Evolutionary conservation across 108 stramenopile genomes (phyloP).

Genomic region (Mediolabrus comicus): DNA sequence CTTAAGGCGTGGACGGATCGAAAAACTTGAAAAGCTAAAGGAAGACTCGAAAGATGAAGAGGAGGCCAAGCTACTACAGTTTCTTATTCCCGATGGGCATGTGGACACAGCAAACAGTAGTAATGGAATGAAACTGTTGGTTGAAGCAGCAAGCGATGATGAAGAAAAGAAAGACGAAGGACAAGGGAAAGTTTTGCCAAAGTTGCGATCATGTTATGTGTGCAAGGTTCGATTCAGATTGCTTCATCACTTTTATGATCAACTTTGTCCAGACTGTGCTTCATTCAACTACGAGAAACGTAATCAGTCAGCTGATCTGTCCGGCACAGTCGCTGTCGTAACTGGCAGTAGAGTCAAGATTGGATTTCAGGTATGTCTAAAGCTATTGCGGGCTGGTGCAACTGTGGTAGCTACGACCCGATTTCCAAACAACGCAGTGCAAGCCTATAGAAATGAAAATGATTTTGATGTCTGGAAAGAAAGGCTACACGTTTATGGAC

Average conservation of each 20-base stretch:
- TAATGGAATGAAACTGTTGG: conserved; percentile 15
- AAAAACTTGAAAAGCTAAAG: conserved; percentile 56
- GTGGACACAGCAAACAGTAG: conserved; percentile 41
- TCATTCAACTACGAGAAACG: conserved; percentile 81
- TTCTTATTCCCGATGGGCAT: conserved; percentile 80
- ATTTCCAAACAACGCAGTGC: conserved; percentile 82
- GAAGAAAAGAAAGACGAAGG: conserved; percentile 4
- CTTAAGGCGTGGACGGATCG: conserved; percentile 69
- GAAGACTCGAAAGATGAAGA: conserved; percentile 69
- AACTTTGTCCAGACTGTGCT: conserved; percentile 86
- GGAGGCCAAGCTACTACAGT: conserved; percentile 38
- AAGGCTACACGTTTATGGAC: conserved; percentile 71
- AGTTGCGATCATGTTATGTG: conserved; percentile 84
- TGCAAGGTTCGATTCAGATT: conserved; percentile 82
- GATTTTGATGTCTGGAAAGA: conserved; percentile 66
- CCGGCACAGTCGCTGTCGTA: conserved; percentile 65
- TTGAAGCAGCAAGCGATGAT: conserved; percentile 4
- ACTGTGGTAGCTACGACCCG: conserved; percentile 84
- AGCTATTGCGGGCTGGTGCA: conserved; percentile 74
- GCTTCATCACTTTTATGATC: conserved; percentile 90
- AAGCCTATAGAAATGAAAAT: conserved; percentile 53
- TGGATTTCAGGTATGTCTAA: conserved; percentile 82
- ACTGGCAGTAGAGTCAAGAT: conserved; percentile 92
- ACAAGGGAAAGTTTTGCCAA: conserved; percentile 49
- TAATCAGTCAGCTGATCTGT: conserved; percentile 64